phyloP scores from a whole-genome alignment of 2,329 filamentous ascomycete species.

The Cladosporium cucumerinum region DNA sequence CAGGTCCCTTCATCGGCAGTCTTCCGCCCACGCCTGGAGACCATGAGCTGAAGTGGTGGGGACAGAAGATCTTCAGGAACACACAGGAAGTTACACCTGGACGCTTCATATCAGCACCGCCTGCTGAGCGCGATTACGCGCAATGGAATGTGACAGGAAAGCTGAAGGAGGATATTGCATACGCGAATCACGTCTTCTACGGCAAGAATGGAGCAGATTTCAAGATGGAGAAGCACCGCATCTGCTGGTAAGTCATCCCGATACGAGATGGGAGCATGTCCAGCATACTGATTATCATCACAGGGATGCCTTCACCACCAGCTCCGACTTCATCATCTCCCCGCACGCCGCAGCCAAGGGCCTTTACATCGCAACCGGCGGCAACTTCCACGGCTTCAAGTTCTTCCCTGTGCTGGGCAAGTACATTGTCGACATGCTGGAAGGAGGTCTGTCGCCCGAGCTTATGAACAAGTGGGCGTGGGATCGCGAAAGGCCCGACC shows the following conservation, averaged over 20 bases:
- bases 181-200: constrained; percentile 58
- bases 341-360: constrained; percentile 42
- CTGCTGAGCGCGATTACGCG: constrained; percentile 54
- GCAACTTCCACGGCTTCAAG: constrained; percentile 41
- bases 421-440: constrained; percentile 36
- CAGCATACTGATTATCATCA: not conserved
- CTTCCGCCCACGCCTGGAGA: constrained; percentile 51
- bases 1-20: constrained; percentile 57
- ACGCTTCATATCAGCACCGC: constrained; percentile 56
- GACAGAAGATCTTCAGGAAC: constrained; percentile 58
- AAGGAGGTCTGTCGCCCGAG: constrained; percentile 41
- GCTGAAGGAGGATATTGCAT: constrained; percentile 58
- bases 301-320: constrained; percentile 65
- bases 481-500: constrained; percentile 58
- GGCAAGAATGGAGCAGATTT: constrained; percentile 54
- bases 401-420: constrained; percentile 38
- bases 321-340: constrained; percentile 50
- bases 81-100: constrained; percentile 53
- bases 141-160: constrained; percentile 59
- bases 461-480: constrained; percentile 53
- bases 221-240: constrained; percentile 60
- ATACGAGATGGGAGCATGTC: not conserved
- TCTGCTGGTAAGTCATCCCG: constrained; percentile 59
- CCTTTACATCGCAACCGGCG: constrained; percentile 46
- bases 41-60: constrained; percentile 58